phyloP scores from a whole-genome alignment of 768 basidiomycete genomes.

The Gloeostereum incarnatum region DNA sequence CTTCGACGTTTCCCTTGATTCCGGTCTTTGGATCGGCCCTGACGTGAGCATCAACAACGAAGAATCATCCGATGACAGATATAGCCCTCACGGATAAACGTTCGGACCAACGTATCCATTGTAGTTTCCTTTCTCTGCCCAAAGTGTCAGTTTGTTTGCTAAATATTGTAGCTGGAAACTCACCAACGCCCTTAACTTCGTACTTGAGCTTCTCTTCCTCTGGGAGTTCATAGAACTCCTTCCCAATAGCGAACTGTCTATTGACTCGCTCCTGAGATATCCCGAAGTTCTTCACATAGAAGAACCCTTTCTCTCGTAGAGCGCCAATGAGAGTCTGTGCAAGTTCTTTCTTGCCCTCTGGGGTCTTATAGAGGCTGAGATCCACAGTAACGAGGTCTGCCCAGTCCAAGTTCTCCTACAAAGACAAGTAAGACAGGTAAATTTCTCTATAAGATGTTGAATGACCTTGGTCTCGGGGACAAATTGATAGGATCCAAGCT shows the following conservation, averaged over 20 bases:
- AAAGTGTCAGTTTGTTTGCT: neutral
- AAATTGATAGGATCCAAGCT: constrained; percentile 27
- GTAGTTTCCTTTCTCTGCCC: constrained; percentile 28
- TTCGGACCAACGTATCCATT: constrained; percentile 43
- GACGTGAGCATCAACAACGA: neutral
- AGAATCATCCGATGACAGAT: neutral
- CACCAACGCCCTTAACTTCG: constrained; percentile 23
- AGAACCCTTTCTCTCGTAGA: constrained; percentile 38
- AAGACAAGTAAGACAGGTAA: neutral
- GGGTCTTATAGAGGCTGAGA: constrained; percentile 26
- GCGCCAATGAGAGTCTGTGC: constrained; percentile 31
- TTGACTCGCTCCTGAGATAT: constrained; percentile 39
- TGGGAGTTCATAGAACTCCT: constrained; percentile 38
- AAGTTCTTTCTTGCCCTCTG: constrained; percentile 30
- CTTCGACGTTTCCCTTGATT: constrained; percentile 31
- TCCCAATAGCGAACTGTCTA: constrained; percentile 36
- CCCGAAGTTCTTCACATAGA: constrained; percentile 43
- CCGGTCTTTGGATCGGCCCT: constrained; percentile 26
- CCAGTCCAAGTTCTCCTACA: constrained; percentile 41
- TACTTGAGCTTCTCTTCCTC: constrained; percentile 40
- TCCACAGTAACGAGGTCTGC: constrained; percentile 40
- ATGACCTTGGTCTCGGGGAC: constrained; percentile 30
- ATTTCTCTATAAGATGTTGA: neutral
- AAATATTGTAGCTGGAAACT: constrained; percentile 2
- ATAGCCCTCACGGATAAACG: too few relatives aligned